phyloP scores from a whole-genome alignment of 176 grass and related monocot genomes.

The Lolium multiflorum region DNA sequence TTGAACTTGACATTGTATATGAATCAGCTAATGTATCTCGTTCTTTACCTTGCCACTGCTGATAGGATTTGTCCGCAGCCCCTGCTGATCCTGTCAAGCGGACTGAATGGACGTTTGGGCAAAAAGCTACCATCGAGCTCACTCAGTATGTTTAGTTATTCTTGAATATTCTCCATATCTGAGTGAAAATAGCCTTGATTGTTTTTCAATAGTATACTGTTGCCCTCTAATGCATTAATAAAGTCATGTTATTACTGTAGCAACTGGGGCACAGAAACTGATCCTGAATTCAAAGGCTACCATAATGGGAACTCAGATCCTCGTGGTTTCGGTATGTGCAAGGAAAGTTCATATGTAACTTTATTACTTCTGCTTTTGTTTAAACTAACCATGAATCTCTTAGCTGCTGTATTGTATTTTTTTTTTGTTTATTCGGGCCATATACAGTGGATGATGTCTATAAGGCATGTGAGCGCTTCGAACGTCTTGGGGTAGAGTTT shows the following conservation, averaged over 20 bases:
- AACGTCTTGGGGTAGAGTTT: conserved; percentile 83
- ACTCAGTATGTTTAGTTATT: conserved; percentile 67
- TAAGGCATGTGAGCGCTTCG: conserved; percentile 84
- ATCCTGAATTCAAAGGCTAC: conserved; percentile 96
- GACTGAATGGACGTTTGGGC: conserved; percentile 92
- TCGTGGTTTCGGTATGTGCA: conserved; percentile 88
- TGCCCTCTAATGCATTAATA: neutral
- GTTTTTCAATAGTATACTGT: neutral
- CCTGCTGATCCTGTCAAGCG: conserved; percentile 72
- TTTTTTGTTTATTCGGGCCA: conserved; percentile 65
- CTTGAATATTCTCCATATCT: neutral
- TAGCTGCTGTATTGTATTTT: conserved; percentile 9
- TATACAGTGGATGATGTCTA: conserved; percentile 96
- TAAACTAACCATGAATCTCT: neutral
- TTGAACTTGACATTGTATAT: neutral
- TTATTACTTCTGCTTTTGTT: neutral
- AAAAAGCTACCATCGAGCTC: conserved; percentile 94
- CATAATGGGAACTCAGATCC: conserved; percentile 98
- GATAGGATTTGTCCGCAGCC: conserved; percentile 69
- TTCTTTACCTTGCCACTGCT: conserved; percentile 17
- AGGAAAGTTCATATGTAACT: neutral
- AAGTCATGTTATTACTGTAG: conserved; percentile 41
- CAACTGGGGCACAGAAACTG: conserved; percentile 96
- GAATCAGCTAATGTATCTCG: neutral
- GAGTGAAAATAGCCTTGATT: neutral